A percentile compares a stretch with the other conserved stretches of the same genome.
These are phyloP conservation scores for Colletotrichum cordylinicola DNA, from an alignment of 2,329 filamentous ascomycete species.

Conservation along the genomic window DNA sequence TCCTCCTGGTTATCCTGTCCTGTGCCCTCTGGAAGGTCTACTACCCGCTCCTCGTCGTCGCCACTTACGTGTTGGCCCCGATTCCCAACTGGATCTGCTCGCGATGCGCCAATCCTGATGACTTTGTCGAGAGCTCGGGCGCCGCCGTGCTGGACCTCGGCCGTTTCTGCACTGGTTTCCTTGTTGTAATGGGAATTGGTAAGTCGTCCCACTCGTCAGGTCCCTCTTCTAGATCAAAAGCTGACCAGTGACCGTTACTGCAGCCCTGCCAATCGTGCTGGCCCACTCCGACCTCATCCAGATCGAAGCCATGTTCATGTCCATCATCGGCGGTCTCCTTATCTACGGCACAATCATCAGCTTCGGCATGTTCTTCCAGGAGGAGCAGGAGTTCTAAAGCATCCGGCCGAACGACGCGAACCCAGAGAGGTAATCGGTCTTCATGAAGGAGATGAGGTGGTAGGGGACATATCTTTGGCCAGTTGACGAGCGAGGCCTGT, in stretches of 20 bases:
- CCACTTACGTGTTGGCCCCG: conserved; percentile 91
- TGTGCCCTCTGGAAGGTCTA: conserved; percentile 95
- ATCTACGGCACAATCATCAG: conserved; percentile 99
- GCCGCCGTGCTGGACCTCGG: conserved; percentile 91
- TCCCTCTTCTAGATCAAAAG: not conserved
- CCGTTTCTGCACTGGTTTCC: conserved; percentile 90
- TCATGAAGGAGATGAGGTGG: not conserved
- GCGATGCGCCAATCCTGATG: conserved; percentile 88
- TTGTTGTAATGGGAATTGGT: conserved; percentile 98
- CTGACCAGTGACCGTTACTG: conserved; percentile 6
- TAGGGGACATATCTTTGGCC: not conserved
- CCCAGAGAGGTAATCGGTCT: not conserved
- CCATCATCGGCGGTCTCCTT: conserved; percentile 85
- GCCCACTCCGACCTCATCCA: conserved; percentile 87
- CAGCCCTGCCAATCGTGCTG: conserved; percentile 86
- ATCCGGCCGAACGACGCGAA: not conserved
- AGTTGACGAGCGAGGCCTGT: conserved; percentile 3
- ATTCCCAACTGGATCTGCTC: conserved; percentile 96
- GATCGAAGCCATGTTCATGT: conserved; percentile 91
- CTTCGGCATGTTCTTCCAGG: conserved; percentile 98
- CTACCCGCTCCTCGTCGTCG: conserved; percentile 93
- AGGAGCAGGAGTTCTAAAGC: conserved; percentile 89
- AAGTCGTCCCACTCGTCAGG: conserved; percentile 43
- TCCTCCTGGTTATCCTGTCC: conserved; percentile 97
- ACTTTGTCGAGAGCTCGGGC: conserved; percentile 87